A percentile compares a stretch with the other conserved stretches of the same genome.
These are phyloP conservation scores for Asterionellopsis glacialis DNA, from an alignment of 108 stramenopile genomes.

Conservation along the genomic window DNA sequence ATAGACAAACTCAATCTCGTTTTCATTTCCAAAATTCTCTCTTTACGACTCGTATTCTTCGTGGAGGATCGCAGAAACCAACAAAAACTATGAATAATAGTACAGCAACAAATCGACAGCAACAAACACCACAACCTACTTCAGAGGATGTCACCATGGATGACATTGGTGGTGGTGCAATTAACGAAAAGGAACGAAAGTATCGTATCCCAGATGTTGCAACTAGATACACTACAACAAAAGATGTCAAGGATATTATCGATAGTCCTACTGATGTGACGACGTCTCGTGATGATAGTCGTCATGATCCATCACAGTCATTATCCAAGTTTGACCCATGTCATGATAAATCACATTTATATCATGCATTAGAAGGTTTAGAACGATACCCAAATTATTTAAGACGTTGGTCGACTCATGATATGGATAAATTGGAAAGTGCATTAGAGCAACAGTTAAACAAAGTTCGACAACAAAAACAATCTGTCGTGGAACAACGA, in stretches of 20 bases:
- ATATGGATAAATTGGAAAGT: constrained; percentile 45
- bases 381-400: constrained; percentile 83
- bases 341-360: constrained; percentile 48
- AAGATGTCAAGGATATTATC: background rate
- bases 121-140: too few species aligned
- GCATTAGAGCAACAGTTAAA: constrained; percentile 45
- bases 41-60: too few species aligned
- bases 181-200: constrained; percentile 73
- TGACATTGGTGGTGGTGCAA: constrained; percentile 44
- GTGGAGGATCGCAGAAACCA: too few species aligned
- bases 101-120: too few species aligned
- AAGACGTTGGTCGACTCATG: constrained; percentile 36
- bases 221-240: background rate
- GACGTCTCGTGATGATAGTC: too few species aligned
- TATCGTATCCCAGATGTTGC: constrained; percentile 4
- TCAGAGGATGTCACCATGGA: background rate
- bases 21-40: too few species aligned
- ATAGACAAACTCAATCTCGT: too few species aligned
- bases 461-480: constrained; percentile 42
- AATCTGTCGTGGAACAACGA: constrained; percentile 15
- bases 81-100: too few species aligned
- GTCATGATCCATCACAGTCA: too few species aligned
- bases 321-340: constrained; percentile 30
- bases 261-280: too few species aligned
- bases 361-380: constrained; percentile 76